Percentiles rank a stretch among this genome's conserved stretches.
Conservation (phyloP, 139 green algal genomes). For the Nannochloris sp. region DNA sequence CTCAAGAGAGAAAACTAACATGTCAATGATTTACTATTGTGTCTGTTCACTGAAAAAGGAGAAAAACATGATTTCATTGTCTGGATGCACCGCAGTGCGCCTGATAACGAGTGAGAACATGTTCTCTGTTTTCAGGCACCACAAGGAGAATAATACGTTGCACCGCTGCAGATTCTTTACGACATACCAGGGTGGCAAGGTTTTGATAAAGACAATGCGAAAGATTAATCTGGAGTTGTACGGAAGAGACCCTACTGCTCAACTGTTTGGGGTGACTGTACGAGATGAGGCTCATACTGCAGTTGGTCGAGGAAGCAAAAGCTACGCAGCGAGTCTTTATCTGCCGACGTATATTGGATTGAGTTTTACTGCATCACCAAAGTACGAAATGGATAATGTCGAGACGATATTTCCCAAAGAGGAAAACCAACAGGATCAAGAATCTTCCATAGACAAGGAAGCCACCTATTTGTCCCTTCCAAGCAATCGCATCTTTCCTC, state of each 20-base stretch:
- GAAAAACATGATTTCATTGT: background rate
- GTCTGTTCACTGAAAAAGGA: background rate
- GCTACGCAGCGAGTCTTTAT: background rate
- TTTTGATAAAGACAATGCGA: background rate
- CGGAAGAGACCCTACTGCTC: background rate
- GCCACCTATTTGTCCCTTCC: background rate
- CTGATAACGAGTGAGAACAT: background rate
- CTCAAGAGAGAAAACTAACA: background rate
- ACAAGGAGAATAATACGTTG: background rate
- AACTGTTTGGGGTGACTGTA: background rate
- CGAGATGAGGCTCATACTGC: constrained; percentile 5
- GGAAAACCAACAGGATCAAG: background rate
- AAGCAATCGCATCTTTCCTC: background rate
- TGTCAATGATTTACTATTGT: background rate
- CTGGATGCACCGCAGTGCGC: background rate
- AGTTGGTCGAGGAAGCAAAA: constrained; percentile 3
- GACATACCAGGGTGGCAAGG: background rate
- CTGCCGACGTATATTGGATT: background rate
- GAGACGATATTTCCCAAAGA: background rate
- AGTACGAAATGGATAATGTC: background rate
- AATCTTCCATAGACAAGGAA: background rate
- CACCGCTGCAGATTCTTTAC: constrained; percentile 3
- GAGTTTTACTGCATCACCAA: constrained; percentile 5
- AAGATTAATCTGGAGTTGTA: background rate
- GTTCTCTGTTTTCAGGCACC: background rate